Conservation (phyloP, 1,284 basidiomycete genomes). For the Crucibulum cyathiforme region DNA sequence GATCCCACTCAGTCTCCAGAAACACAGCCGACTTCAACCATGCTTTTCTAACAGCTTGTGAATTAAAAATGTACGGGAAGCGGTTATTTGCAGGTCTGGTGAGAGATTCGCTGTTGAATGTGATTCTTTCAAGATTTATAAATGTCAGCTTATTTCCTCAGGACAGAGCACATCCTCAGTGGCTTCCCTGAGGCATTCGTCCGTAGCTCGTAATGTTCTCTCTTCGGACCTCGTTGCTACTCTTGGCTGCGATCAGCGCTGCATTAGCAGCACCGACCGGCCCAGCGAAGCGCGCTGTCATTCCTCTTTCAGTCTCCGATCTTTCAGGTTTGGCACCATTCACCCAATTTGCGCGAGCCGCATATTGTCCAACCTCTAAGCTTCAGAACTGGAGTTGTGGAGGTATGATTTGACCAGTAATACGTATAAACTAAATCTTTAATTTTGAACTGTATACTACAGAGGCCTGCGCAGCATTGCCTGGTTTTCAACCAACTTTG, state of each 20-base stretch:
- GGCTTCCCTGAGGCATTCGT: too few species aligned
- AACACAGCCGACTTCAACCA: too few species aligned
- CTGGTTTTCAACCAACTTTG: conserved; percentile 50
- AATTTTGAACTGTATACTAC: background rate
- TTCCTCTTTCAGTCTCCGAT: conserved; percentile 22
- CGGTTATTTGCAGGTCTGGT: background rate
- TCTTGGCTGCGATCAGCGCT: background rate
- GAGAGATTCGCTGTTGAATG: background rate
- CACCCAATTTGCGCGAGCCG: conserved; percentile 44
- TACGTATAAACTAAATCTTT: background rate
- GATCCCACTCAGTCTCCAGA: too few species aligned
- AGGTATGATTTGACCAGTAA: conserved; percentile 19
- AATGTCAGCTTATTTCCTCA: too few species aligned
- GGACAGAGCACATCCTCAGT: too few species aligned
- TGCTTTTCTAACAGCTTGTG: too few species aligned
- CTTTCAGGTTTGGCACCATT: conserved; percentile 36
- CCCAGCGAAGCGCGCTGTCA: conserved; percentile 4
- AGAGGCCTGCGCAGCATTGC: conserved; percentile 1
- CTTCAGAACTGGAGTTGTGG: conserved; percentile 43
- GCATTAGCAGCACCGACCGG: background rate
- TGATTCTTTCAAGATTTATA: background rate
- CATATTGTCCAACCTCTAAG: conserved; percentile 37
- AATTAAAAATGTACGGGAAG: too few species aligned
- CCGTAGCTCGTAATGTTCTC: too few species aligned
- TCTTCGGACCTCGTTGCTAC: too few species aligned